Evolutionary conservation across 192 early-diverging fungal genomes (phyloP).

Genomic region (Podila clonocystis): DNA sequence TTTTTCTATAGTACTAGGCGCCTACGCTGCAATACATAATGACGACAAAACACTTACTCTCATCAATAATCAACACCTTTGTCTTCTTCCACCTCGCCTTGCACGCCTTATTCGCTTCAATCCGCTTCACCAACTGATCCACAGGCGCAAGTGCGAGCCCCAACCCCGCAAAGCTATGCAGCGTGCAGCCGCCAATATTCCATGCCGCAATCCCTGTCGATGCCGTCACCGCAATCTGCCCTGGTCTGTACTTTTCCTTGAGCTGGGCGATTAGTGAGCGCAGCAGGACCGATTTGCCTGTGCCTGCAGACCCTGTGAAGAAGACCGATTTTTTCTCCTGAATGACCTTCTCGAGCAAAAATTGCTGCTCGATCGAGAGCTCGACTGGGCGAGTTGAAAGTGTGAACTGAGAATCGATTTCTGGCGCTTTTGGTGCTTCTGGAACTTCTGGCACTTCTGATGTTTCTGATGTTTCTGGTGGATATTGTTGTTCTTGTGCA

Average conservation of each 20-base stretch:
- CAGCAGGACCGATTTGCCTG: constrained; percentile 53
- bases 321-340: constrained; percentile 65
- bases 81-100: constrained; percentile 65
- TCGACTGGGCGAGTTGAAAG: not conserved
- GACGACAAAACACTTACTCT: constrained; percentile 44
- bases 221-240: constrained; percentile 64
- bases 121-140: constrained; percentile 32
- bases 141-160: constrained; percentile 61
- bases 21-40: not conserved
- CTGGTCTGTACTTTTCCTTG: constrained; percentile 32
- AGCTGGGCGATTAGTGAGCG: constrained; percentile 53
- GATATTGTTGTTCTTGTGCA: too few relatives aligned
- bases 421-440: not conserved
- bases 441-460: not conserved
- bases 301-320: constrained; percentile 70
- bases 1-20: too few relatives aligned
- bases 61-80: constrained; percentile 80
- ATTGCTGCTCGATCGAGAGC: constrained; percentile 66
- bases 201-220: constrained; percentile 68
- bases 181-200: constrained; percentile 67
- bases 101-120: constrained; percentile 32
- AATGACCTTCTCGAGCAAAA: constrained; percentile 71
- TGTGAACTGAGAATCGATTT: not conserved
- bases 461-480: too few relatives aligned
- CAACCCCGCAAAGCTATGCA: constrained; percentile 72